phyloP scores from a whole-genome alignment of 352 stramenopile genomes.

The Pythium rishiriense region DNA sequence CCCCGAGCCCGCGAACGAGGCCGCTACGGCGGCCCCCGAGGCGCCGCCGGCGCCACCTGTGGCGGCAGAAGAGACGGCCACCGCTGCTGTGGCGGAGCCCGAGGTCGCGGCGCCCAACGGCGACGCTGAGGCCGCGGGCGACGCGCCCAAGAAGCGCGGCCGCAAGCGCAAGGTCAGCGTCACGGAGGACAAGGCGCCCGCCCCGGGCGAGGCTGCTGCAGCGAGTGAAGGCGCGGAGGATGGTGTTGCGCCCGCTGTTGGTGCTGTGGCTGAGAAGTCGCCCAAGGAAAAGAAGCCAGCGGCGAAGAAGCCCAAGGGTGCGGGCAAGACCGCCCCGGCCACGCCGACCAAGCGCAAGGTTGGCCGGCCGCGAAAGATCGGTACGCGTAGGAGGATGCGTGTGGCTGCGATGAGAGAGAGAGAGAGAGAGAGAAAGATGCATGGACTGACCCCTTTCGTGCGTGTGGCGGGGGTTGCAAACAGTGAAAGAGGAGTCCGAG shows the following conservation, averaged over 20 bases:
- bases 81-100: not conserved
- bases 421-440: not conserved
- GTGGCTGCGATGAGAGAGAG: not conserved
- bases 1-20: constrained; percentile 4
- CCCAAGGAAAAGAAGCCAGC: constrained; percentile 17
- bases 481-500: constrained; percentile 40
- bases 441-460: not conserved
- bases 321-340: constrained; percentile 3
- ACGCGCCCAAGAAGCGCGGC: constrained; percentile 36
- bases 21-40: constrained; percentile 19
- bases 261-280: constrained; percentile 12
- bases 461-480: not conserved
- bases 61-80: constrained; percentile 1
- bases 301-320: constrained; percentile 19
- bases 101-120: constrained; percentile 3
- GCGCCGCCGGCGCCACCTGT: constrained; percentile 3
- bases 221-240: not conserved
- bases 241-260: constrained; percentile 11
- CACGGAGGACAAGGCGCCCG: constrained; percentile 22
- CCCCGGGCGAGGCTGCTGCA: constrained; percentile 9
- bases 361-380: constrained; percentile 48
- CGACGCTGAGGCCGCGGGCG: constrained; percentile 9
- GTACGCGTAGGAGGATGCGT: constrained; percentile 6
- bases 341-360: constrained; percentile 32
- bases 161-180: constrained; percentile 32